phyloP scores from a whole-genome alignment of 2,329 filamentous ascomycete genomes.

The Periconia sp. region DNA sequence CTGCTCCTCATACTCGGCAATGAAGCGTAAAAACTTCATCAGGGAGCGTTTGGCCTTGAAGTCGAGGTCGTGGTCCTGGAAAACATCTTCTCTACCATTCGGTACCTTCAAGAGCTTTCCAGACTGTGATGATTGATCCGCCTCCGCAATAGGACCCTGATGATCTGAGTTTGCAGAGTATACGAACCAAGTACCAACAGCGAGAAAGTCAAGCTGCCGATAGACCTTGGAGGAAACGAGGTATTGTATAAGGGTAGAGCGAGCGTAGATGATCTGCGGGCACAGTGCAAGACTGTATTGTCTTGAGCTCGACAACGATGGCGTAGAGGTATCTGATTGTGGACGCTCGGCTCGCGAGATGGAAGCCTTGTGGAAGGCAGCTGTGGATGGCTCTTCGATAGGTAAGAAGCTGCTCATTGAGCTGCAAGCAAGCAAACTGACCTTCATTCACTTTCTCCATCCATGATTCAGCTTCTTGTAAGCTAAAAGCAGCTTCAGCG shows the following conservation, averaged over 20 bases:
- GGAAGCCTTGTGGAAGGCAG: constrained; percentile 38
- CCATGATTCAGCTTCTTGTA: constrained; percentile 83
- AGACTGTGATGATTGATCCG: constrained; percentile 4
- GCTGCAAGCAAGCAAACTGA: constrained; percentile 16
- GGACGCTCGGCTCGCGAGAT: constrained; percentile 36
- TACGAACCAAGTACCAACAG: constrained; percentile 92
- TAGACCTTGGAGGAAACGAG: constrained; percentile 91
- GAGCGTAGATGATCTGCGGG: constrained; percentile 85
- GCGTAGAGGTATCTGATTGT: constrained; percentile 23
- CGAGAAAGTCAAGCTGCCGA: constrained; percentile 89
- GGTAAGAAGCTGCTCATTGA: constrained; percentile 11
- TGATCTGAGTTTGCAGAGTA: constrained; percentile 50
- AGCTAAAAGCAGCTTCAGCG: constrained; percentile 80
- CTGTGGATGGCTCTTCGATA: constrained; percentile 17
- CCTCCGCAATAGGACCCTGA: constrained; percentile 1
- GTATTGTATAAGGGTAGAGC: constrained; percentile 75
- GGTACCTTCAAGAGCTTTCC: constrained; percentile 72
- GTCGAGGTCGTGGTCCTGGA: constrained; percentile 76
- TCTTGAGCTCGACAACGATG: constrained; percentile 66
- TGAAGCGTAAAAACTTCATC: constrained; percentile 94
- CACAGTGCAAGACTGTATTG: constrained; percentile 84
- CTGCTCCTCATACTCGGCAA: constrained; percentile 72
- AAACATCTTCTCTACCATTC: constrained; percentile 89
- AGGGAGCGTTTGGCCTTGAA: constrained; percentile 81
- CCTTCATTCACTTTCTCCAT: constrained; percentile 53